Percentiles rank a stretch among this genome's conserved stretches.
phyloP scores from a whole-genome alignment of 129 eudicot genomes.

The Apium graveolens region DNA sequence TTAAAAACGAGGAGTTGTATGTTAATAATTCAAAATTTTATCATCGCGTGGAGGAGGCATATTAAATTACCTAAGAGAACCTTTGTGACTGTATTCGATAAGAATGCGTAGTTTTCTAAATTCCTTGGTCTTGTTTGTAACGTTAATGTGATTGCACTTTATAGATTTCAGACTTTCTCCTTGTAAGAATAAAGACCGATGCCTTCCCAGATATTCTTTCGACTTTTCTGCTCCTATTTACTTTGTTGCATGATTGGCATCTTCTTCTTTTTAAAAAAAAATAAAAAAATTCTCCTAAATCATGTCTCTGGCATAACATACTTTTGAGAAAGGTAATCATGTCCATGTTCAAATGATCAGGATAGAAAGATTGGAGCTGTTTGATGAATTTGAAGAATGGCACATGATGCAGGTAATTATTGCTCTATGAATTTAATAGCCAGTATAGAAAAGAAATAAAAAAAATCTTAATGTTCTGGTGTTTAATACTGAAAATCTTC shows the following conservation, averaged over 20 bases:
- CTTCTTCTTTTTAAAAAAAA: slow-evolving; percentile 9
- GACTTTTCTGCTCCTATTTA: not conserved
- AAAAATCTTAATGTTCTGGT: not conserved
- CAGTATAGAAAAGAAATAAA: not conserved
- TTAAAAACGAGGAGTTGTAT: not conserved
- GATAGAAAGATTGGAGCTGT: slow-evolving; percentile 92
- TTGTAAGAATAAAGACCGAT: slow-evolving; percentile 10
- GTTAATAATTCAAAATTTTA: not conserved
- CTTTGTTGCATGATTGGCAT: not conserved
- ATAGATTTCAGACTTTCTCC: slow-evolving; percentile 4
- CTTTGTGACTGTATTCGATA: not conserved
- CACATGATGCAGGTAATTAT: slow-evolving; percentile 97
- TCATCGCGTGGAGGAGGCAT: not conserved
- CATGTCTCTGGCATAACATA: not conserved
- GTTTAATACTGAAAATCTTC: not conserved
- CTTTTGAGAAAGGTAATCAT: slow-evolving; percentile 13
- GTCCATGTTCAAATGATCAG: slow-evolving; percentile 33
- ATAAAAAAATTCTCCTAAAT: not conserved
- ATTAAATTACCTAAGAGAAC: not conserved
- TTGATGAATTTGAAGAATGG: slow-evolving; percentile 99
- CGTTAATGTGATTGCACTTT: not conserved
- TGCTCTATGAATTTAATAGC: not conserved
- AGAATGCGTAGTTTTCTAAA: not conserved
- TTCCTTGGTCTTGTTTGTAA: not conserved
- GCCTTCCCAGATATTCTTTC: slow-evolving; percentile 6